Evolutionary conservation across 768 basidiomycete genomes (phyloP).

Genomic region (Tephrocybe sp.): DNA sequence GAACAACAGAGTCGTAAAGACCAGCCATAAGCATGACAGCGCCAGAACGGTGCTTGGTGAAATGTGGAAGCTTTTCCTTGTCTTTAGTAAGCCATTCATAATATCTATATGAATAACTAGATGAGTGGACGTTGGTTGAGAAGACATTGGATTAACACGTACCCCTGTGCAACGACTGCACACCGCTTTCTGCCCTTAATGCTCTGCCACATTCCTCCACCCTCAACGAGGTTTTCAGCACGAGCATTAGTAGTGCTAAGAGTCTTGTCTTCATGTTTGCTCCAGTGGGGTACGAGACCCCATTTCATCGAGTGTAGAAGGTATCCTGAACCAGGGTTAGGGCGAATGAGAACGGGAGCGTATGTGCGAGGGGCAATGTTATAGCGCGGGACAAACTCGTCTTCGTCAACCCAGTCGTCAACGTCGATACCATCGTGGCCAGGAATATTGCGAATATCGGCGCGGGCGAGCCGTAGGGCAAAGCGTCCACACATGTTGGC

Average conservation of each 20-base stretch:
- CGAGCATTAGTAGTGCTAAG: constrained; percentile 91
- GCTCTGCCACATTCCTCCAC: constrained; percentile 82
- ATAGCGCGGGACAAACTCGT: constrained; percentile 62
- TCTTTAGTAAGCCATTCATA: constrained; percentile 94
- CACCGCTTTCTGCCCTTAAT: constrained; percentile 84
- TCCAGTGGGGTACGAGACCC: constrained; percentile 88
- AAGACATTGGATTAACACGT: neutral
- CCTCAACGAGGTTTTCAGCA: constrained; percentile 72
- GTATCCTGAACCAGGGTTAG: constrained; percentile 27
- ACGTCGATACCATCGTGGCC: constrained; percentile 42
- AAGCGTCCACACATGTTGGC: constrained; percentile 74
- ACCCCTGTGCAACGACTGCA: constrained; percentile 77
- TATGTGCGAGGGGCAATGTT: constrained; percentile 83
- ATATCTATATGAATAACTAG: constrained; percentile 50
- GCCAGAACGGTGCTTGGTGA: constrained; percentile 64
- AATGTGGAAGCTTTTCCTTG: constrained; percentile 77
- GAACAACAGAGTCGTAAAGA: constrained; percentile 71
- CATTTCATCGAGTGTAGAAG: constrained; percentile 85
- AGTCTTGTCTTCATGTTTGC: constrained; percentile 65
- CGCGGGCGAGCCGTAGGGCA: constrained; percentile 45
- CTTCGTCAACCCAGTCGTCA: constrained; percentile 59
- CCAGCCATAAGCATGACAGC: constrained; percentile 84
- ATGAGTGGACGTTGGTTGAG: too few relatives aligned
- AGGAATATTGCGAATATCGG: constrained; percentile 41
- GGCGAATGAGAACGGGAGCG: constrained; percentile 68